Percentiles rank a stretch among this genome's conserved stretches.
These are phyloP conservation scores for Penicillium canariense DNA, from an alignment of 495 filamentous ascomycete species.

Conservation along the genomic window DNA sequence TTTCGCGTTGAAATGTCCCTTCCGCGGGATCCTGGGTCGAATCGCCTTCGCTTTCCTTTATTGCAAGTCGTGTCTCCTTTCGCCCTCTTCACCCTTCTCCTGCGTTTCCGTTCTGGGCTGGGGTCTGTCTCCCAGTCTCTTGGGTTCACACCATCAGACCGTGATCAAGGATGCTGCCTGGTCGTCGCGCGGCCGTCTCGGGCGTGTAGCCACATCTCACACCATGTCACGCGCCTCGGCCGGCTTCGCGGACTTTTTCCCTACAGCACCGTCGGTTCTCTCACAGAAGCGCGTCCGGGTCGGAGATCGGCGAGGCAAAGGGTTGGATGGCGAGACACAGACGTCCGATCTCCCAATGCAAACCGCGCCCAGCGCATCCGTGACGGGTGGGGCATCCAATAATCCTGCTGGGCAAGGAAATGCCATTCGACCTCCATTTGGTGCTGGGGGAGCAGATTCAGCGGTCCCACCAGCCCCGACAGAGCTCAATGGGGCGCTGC, in stretches of 20 bases:
- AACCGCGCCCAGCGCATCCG: slow-evolving; percentile 14
- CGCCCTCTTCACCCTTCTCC: neutral
- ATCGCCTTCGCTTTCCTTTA: neutral
- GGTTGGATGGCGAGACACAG: slow-evolving; percentile 23
- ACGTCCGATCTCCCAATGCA: neutral
- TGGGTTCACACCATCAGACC: slow-evolving; percentile 22
- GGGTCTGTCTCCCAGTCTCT: slow-evolving; percentile 24
- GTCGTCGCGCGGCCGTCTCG: slow-evolving; percentile 33
- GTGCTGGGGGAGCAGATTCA: slow-evolving; percentile 57
- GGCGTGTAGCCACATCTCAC: slow-evolving; percentile 50
- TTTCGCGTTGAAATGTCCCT: slow-evolving; percentile 7
- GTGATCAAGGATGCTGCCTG: slow-evolving; percentile 45
- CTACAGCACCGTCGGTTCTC: slow-evolving; percentile 72
- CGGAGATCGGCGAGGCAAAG: slow-evolving; percentile 36
- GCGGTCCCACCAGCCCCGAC: slow-evolving; percentile 63
- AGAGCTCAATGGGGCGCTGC: slow-evolving; percentile 31
- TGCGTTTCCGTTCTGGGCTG: slow-evolving; percentile 12
- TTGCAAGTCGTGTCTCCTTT: neutral
- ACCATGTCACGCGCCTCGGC: slow-evolving; percentile 78
- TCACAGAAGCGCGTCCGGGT: slow-evolving; percentile 50
- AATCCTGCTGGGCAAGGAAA: slow-evolving; percentile 8
- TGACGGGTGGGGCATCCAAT: slow-evolving; percentile 16
- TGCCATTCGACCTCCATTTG: slow-evolving; percentile 12
- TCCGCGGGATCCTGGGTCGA: neutral
- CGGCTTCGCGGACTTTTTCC: slow-evolving; percentile 89